Base-by-base conservation (phyloP, 306 rosid genomes). In the Quercus parvula region DNA sequence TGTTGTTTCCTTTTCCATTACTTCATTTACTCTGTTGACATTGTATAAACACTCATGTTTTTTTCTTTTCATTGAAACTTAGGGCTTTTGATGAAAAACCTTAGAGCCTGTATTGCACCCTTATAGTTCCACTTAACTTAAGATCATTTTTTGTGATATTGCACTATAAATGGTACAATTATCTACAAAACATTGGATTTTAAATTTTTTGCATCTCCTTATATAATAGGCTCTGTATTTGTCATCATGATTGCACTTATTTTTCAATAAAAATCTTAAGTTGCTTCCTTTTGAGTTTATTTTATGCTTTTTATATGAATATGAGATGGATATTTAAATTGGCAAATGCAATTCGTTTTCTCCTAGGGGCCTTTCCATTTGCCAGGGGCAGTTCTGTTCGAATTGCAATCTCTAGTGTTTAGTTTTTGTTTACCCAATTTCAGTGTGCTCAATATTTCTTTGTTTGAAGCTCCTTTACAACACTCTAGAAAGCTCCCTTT, bases 351-450 rank as follows among this genome's bases (percentile, higher is more conserved):
- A 70, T 64, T 24, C 19, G 57, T 57, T 38, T 73, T 55, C 59
- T 58, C 64, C 74, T 70, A 31, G 75, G 75, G 56, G 57, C 75
- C 51, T 77, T 63, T 30, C 58, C 75, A 56, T 75, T 72, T 73
- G 33, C 24, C 58, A 61, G 46, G 57, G 18, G 31, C 70, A 56
- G 63, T 70, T 68, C 62, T 14, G 55, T 71, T 51, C 15, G 44
- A 58, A 77, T 4, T 56, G 38, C 41, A 75, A 71, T 24, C 27
- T 38, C 61, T 54, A 27, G 70, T 52, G 25, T 78, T 75, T 77
- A 52, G 76, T 41, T 71, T 62, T 30, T 38, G 12, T 52, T 35
- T 41, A 75, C 57, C 25, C 74, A 66, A 30, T 61, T 44, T 17
- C 35, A 30, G 11, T 30, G 8, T 64, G 6, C 70, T 30, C 41